Evolutionary conservation across 345 rosid genomes (phyloP).

Genomic region (Ceriops tagal): DNA sequence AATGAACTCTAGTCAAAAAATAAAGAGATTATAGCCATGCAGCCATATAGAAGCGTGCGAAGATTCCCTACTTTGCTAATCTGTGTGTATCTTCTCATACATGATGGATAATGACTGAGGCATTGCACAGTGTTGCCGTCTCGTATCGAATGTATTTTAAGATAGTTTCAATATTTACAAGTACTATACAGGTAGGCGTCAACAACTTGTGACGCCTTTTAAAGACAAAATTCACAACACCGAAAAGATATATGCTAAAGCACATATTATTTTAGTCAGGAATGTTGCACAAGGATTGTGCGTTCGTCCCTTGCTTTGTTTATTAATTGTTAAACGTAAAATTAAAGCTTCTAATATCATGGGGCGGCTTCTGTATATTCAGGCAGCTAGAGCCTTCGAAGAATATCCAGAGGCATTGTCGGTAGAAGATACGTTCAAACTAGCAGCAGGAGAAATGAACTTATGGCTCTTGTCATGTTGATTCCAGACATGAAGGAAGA

Average conservation of each 20-base stretch:
- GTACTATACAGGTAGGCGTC: too few species aligned
- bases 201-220: too few species aligned
- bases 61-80: neutral
- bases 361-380: neutral
- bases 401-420: slow-evolving; percentile 35
- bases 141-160: too few species aligned
- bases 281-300: neutral
- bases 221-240: too few species aligned
- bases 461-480: slow-evolving; percentile 40
- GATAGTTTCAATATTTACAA: too few species aligned
- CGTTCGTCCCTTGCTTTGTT: neutral
- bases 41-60: neutral
- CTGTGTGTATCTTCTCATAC: neutral
- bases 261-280: too few species aligned
- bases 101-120: too few species aligned
- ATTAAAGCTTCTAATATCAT: neutral
- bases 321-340: neutral
- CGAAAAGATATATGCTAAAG: too few species aligned
- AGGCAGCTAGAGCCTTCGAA: slow-evolving; percentile 28
- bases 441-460: slow-evolving; percentile 52
- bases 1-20: too few species aligned
- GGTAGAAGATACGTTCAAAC: slow-evolving; percentile 44
- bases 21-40: too few species aligned
- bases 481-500: neutral
- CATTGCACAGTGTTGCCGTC: too few species aligned